A percentile compares a stretch with the other conserved stretches of the same genome.
Conservation (phyloP, 1,284 basidiomycete species). For the Cystobasidium slooffiae region DNA sequence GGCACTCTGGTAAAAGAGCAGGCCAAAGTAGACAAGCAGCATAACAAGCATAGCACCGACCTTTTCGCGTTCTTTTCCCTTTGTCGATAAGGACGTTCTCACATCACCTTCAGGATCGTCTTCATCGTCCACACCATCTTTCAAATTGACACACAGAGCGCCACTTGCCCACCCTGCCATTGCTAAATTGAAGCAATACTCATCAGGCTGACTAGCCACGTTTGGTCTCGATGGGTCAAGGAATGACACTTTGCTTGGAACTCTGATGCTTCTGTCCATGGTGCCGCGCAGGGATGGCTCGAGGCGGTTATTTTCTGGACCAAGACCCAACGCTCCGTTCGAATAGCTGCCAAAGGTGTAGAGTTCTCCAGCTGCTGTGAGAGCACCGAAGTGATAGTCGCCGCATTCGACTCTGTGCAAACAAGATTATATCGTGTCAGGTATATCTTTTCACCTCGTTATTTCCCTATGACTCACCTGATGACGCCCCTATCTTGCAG, state of each 20-base stretch:
- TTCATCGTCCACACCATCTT: constrained; percentile 5
- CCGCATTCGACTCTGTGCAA: constrained; percentile 59
- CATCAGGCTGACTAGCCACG: constrained; percentile 13
- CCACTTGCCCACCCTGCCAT: constrained; percentile 37
- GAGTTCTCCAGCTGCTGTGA: constrained; percentile 75
- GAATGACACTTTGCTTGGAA: constrained; percentile 28
- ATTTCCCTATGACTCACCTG: constrained; percentile 1
- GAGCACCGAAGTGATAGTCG: constrained; percentile 84
- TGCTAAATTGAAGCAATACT: constrained; percentile 41
- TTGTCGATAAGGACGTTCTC: background rate
- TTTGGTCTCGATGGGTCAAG: background rate
- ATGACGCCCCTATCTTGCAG: constrained; percentile 51
- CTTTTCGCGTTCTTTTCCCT: constrained; percentile 23
- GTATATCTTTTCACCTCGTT: background rate
- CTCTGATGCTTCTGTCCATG: background rate
- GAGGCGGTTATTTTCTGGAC: constrained; percentile 29
- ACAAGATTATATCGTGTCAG: background rate
- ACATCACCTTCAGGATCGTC: constrained; percentile 2
- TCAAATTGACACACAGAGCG: constrained; percentile 34
- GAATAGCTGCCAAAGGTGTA: constrained; percentile 74
- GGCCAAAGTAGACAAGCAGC: background rate
- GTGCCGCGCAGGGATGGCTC: constrained; percentile 2
- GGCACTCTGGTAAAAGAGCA: constrained; percentile 6
- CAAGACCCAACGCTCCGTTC: constrained; percentile 29
- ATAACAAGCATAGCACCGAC: constrained; percentile 9